phyloP scores from a whole-genome alignment of 495 filamentous ascomycete genomes.

The Lasiosphaeris hirsuta region DNA sequence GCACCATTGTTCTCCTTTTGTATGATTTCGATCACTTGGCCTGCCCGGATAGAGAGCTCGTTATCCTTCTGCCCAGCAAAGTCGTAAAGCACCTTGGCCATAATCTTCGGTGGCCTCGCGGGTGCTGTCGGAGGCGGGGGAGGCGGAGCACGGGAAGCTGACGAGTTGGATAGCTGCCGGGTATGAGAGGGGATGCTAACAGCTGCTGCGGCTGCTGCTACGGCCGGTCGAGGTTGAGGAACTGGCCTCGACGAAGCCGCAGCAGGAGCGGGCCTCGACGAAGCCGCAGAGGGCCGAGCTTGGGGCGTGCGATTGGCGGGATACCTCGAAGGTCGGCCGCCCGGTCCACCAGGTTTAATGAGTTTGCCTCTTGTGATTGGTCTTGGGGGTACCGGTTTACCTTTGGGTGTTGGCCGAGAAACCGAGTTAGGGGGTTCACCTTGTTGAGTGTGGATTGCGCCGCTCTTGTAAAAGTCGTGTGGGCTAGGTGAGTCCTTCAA shows the following conservation, averaged over 20 bases:
- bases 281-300: conserved; percentile 34
- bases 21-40: conserved; percentile 78
- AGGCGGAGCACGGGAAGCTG: conserved; percentile 56
- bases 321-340: conserved; percentile 70
- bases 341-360: conserved; percentile 83
- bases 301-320: conserved; percentile 51
- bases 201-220: conserved; percentile 23
- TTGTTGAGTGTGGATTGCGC: conserved; percentile 77
- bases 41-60: conserved; percentile 72
- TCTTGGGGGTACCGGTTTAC: conserved; percentile 76
- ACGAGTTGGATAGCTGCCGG: conserved; percentile 41
- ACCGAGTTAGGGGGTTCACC: conserved; percentile 82
- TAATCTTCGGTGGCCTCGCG: conserved; percentile 62
- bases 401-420: conserved; percentile 80
- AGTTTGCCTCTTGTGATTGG: conserved; percentile 90
- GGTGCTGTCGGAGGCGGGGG: conserved; percentile 71
- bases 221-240: conserved; percentile 8
- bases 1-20: conserved; percentile 89
- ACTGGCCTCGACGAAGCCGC: conserved; percentile 28
- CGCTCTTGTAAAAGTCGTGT: conserved; percentile 92
- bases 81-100: conserved; percentile 85
- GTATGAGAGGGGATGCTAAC: conserved; percentile 42
- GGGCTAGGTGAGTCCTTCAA: conserved; percentile 74
- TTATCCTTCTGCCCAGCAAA: conserved; percentile 76
- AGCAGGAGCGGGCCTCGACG: conserved; percentile 47